A percentile compares a stretch with the other conserved stretches of the same genome.
phyloP scores from a whole-genome alignment of 2,329 filamentous ascomycete species.

The Exophiala oligosperma region DNA sequence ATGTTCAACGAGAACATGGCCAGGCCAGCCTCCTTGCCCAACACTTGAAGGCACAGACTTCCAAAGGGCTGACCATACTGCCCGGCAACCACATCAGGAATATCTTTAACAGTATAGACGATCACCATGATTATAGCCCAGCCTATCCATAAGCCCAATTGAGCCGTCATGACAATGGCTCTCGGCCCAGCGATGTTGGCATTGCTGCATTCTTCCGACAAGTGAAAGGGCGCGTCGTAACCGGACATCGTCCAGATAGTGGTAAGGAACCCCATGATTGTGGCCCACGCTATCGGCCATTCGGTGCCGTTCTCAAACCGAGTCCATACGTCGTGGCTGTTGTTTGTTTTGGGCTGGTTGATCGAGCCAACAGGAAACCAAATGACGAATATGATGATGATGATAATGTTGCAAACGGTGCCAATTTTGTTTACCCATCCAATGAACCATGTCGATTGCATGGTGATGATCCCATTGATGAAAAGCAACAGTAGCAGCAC shows the following conservation, averaged over 20 bases:
- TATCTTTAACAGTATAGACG: constrained; percentile 34
- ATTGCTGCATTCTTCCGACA: constrained; percentile 37
- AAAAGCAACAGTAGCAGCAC: constrained; percentile 34
- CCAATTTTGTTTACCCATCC: constrained; percentile 38
- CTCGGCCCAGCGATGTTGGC: constrained; percentile 35
- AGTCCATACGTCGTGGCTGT: constrained; percentile 34
- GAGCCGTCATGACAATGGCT: constrained; percentile 36
- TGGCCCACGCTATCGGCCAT: constrained; percentile 33
- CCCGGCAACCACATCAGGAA: constrained; percentile 32
- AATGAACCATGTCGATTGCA: constrained; percentile 38
- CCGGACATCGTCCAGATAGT: constrained; percentile 36
- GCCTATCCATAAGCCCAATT: constrained; percentile 32
- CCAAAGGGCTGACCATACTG: constrained; percentile 36
- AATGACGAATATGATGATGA: constrained; percentile 37
- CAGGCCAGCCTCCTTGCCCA: constrained; percentile 33
- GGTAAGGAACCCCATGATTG: constrained; percentile 45
- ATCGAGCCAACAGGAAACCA: constrained; percentile 37
- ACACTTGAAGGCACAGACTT: constrained; percentile 34
- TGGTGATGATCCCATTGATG: constrained; percentile 35
- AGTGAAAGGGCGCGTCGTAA: constrained; percentile 37
- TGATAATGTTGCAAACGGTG: constrained; percentile 33
- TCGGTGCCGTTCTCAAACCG: constrained; percentile 33
- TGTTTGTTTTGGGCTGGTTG: constrained; percentile 35
- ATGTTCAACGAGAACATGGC: constrained; percentile 36
- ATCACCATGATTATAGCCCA: constrained; percentile 34